A percentile compares a stretch with the other conserved stretches of the same genome.
Conservation (phyloP, 176 grass and related monocot genomes). For the Carex myosuroides region DNA sequence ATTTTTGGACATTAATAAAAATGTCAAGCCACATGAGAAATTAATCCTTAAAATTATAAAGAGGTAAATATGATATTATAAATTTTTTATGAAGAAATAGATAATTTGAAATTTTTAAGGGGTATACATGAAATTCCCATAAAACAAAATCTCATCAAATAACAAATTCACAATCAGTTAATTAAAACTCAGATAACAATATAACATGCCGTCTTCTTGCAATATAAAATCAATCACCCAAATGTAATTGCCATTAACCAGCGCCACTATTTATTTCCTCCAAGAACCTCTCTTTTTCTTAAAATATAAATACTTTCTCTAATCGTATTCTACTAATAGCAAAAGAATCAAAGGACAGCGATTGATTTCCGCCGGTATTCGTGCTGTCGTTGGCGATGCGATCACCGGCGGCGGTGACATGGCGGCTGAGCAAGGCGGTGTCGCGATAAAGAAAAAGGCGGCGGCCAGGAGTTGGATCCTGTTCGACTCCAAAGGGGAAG, state of each 20-base stretch:
- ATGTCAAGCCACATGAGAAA: too few species aligned
- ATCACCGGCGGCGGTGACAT: constrained; percentile 40
- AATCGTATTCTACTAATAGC: background rate
- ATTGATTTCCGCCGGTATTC: background rate
- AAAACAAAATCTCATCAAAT: too few species aligned
- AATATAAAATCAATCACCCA: too few species aligned
- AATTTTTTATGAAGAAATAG: too few species aligned
- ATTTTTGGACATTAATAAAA: too few species aligned
- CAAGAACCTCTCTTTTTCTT: background rate
- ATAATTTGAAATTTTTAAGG: too few species aligned
- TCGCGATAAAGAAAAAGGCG: constrained; percentile 47
- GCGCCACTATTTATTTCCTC: background rate
- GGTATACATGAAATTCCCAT: too few species aligned
- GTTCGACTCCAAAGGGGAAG: constrained; percentile 58
- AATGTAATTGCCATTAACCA: background rate
- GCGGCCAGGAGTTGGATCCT: constrained; percentile 88
- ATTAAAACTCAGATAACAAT: too few species aligned
- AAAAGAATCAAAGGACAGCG: background rate
- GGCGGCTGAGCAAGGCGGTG: constrained; percentile 28
- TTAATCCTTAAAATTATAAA: too few species aligned
- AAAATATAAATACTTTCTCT: background rate
- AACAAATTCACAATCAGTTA: too few species aligned
- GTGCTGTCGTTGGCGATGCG: constrained; percentile 50
- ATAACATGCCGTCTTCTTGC: too few species aligned
- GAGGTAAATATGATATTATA: too few species aligned